Conservation (phyloP, 768 basidiomycete species). For the Strobilomyces dryophilus region DNA sequence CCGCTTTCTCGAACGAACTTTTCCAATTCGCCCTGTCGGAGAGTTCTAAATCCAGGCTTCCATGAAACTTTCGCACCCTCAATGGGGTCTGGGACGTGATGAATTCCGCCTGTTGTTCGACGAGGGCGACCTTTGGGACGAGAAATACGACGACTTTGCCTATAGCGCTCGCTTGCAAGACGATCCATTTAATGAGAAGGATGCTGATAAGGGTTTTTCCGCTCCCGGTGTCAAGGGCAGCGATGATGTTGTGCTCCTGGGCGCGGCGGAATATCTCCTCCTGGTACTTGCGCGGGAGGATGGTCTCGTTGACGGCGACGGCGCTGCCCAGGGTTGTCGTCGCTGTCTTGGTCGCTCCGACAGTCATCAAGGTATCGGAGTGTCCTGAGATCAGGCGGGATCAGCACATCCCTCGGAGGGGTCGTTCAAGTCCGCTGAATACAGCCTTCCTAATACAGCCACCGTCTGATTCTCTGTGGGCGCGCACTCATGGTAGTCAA, state of each 20-base stretch:
- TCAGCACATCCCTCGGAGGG: constrained; percentile 23
- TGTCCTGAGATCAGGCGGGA: constrained; percentile 9
- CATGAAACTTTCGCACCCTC: constrained; percentile 65
- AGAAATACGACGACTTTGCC: constrained; percentile 73
- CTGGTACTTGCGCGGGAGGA: constrained; percentile 49
- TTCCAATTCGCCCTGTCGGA: constrained; percentile 65
- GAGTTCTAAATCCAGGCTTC: constrained; percentile 66
- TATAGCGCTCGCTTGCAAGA: constrained; percentile 42
- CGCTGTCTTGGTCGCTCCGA: constrained; percentile 9
- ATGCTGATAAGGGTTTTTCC: constrained; percentile 62
- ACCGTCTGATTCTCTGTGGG: constrained; percentile 10
- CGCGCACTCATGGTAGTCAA: constrained; percentile 53
- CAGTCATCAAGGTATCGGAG: constrained; percentile 16
- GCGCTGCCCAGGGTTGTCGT: constrained; percentile 24
- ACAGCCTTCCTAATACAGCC: constrained; percentile 28
- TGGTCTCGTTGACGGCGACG: constrained; percentile 32
- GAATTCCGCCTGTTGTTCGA: constrained; percentile 75
- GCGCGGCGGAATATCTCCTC: constrained; percentile 54
- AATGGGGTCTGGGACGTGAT: constrained; percentile 61
- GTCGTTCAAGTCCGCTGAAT: constrained; percentile 28
- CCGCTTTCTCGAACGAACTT: constrained; percentile 53
- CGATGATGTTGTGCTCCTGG: constrained; percentile 49
- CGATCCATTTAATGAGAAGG: constrained; percentile 72
- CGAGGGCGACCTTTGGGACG: constrained; percentile 81
- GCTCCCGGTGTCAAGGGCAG: constrained; percentile 55